These are phyloP conservation scores for Raphanus hybrid DNA, from an alignment of 441 rosid genomes.

Conservation along the genomic window DNA sequence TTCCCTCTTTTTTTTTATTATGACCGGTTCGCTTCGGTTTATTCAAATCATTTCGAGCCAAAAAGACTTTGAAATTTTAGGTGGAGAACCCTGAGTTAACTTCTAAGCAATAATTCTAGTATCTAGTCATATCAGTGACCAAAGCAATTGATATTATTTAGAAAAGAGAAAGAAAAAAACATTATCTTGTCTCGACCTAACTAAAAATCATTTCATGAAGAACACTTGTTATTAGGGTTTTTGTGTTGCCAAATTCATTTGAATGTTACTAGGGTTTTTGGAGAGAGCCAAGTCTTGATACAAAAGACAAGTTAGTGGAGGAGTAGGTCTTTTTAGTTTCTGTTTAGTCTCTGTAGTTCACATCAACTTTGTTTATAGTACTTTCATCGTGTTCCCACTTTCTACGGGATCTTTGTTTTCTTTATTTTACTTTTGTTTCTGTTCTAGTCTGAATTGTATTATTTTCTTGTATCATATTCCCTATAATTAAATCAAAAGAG, in stretches of 20 bases:
- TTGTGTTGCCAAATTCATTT: conserved; percentile 22
- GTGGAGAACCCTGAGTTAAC: conserved; percentile 16
- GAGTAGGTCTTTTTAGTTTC: conserved; percentile 43
- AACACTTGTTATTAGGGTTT: not conserved
- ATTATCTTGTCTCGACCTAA: conserved; percentile 21
- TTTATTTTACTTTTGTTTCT: not conserved
- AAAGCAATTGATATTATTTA: conserved; percentile 20
- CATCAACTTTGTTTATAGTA: conserved; percentile 37
- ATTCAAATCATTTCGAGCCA: not conserved
- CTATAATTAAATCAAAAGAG: conserved; percentile 1
- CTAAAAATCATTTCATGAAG: conserved; percentile 3
- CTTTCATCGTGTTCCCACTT: conserved; percentile 44
- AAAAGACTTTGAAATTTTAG: conserved; percentile 5
- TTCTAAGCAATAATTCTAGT: conserved; percentile 35
- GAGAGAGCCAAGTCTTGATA: conserved; percentile 32
- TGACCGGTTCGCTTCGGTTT: conserved; percentile 32
- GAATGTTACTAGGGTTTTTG: conserved; percentile 10
- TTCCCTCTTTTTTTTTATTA: not conserved
- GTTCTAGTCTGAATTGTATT: conserved; percentile 2
- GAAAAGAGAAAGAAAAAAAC: not conserved
- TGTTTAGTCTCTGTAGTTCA: conserved; percentile 39
- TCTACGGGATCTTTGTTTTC: conserved; percentile 19
- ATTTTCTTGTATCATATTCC: not conserved
- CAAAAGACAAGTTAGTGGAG: conserved; percentile 44
- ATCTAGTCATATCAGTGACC: conserved; percentile 34